phyloP scores from a whole-genome alignment of 1,284 basidiomycete genomes.

The Naganishia sp. region DNA sequence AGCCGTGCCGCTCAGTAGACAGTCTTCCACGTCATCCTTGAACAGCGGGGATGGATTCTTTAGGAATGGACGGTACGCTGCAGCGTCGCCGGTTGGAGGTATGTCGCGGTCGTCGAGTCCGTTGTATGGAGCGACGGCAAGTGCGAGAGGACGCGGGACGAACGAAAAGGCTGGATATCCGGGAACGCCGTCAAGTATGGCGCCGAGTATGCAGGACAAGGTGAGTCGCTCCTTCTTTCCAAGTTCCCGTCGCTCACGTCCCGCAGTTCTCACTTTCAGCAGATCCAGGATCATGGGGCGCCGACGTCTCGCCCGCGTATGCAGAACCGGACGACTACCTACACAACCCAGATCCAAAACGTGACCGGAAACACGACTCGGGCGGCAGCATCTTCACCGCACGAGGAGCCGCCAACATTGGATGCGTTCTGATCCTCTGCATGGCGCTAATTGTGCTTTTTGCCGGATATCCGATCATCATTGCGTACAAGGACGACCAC shows the following conservation, averaged over 20 bases:
- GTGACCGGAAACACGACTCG: conserved; percentile 64
- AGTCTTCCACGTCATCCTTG: background rate
- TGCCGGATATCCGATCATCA: conserved; percentile 56
- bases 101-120: conserved; percentile 13
- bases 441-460: conserved; percentile 69
- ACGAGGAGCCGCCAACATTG: conserved; percentile 73
- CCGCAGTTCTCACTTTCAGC: conserved; percentile 32
- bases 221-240: background rate
- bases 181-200: background rate
- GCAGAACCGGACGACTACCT: conserved; percentile 55
- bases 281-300: conserved; percentile 33
- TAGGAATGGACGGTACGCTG: background rate
- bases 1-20: conserved; percentile 6
- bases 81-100: background rate
- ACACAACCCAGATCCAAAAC: conserved; percentile 60
- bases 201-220: conserved; percentile 18
- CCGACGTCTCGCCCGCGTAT: conserved; percentile 32
- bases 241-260: background rate
- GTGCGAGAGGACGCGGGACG: background rate
- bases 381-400: conserved; percentile 68
- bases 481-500: conserved; percentile 45
- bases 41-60: conserved; percentile 13
- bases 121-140: background rate
- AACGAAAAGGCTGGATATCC: conserved; percentile 7
- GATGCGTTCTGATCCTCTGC: conserved; percentile 68